Percentiles rank a stretch among this genome's conserved stretches.
Evolutionary conservation across 202 grass and related monocot species (phyloP).

Genomic region (Dendrocalamus latiflorus): DNA sequence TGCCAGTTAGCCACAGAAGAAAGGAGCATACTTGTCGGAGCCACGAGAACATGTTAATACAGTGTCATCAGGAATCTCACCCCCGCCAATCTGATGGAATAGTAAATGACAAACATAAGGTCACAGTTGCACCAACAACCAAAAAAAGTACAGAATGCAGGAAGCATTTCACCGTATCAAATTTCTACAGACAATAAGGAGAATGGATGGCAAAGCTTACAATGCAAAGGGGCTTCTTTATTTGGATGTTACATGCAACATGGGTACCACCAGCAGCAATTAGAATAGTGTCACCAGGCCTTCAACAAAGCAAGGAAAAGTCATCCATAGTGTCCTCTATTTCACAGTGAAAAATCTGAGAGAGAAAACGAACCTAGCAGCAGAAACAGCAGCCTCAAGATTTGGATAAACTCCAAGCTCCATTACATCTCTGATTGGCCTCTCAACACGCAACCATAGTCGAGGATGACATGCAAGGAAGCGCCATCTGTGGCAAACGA

Average conservation of each 20-base stretch:
- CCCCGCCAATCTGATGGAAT: constrained; percentile 73
- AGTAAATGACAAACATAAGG: constrained; percentile 12
- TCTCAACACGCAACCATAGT: constrained; percentile 90
- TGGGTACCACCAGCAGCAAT: constrained; percentile 65
- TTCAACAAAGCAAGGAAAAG: constrained; percentile 43
- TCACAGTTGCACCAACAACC: background rate
- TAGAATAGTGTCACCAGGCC: constrained; percentile 96
- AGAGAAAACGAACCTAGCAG: constrained; percentile 56
- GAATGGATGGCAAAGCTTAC: constrained; percentile 55
- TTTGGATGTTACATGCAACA: constrained; percentile 79
- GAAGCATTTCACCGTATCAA: constrained; percentile 8
- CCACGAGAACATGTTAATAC: constrained; percentile 84
- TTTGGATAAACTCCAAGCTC: constrained; percentile 80
- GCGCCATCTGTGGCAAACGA: constrained; percentile 98
- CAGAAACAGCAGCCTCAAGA: constrained; percentile 81
- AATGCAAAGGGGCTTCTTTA: constrained; percentile 93
- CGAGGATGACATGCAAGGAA: constrained; percentile 87
- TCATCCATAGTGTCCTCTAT: constrained; percentile 14
- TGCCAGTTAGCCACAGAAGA: background rate
- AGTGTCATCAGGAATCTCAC: constrained; percentile 79
- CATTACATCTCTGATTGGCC: constrained; percentile 51
- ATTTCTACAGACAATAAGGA: background rate
- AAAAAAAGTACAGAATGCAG: background rate
- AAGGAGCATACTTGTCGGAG: constrained; percentile 72
- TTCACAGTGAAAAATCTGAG: background rate